phyloP scores from a whole-genome alignment of 2,329 filamentous ascomycete species.

The Thermothelomyces thermophilus region DNA sequence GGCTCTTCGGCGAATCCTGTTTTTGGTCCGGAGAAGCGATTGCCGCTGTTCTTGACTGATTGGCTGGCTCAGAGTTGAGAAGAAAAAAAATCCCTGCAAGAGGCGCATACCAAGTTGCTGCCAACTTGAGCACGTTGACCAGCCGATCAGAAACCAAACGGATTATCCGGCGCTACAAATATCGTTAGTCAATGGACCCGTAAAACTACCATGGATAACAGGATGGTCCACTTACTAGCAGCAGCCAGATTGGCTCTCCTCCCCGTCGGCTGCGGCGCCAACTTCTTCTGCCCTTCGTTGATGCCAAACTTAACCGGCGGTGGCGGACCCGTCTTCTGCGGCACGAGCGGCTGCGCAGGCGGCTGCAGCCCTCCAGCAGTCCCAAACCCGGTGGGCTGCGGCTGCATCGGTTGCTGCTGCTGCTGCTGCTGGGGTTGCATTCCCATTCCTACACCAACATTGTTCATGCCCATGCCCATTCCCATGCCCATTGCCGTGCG shows the following conservation, averaged over 20 bases:
- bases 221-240: conserved; percentile 99
- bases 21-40: too few relatives aligned
- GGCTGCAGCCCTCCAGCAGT: conserved; percentile 19
- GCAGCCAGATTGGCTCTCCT: conserved; percentile 83
- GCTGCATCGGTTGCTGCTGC: not conserved
- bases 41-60: too few relatives aligned
- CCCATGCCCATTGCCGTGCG: conserved; percentile 43
- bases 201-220: too few relatives aligned
- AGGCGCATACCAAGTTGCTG: not conserved
- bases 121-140: not conserved
- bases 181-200: conserved; percentile 4
- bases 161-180: conserved; percentile 17
- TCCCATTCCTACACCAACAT: conserved; percentile 39
- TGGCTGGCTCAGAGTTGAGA: too few relatives aligned
- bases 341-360: conserved; percentile 50
- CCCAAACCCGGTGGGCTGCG: conserved; percentile 12
- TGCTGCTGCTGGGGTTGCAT: too few relatives aligned
- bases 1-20: too few relatives aligned
- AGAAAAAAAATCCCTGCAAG: too few relatives aligned
- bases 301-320: conserved; percentile 88
- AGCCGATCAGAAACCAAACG: conserved; percentile 18
- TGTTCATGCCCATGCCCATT: conserved; percentile 44
- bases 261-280: conserved; percentile 81
- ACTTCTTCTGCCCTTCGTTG: conserved; percentile 61
- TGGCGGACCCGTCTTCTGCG: conserved; percentile 78